phyloP scores from a whole-genome alignment of 2,329 filamentous ascomycete species.

The Fusarium neocosmosporiellum region DNA sequence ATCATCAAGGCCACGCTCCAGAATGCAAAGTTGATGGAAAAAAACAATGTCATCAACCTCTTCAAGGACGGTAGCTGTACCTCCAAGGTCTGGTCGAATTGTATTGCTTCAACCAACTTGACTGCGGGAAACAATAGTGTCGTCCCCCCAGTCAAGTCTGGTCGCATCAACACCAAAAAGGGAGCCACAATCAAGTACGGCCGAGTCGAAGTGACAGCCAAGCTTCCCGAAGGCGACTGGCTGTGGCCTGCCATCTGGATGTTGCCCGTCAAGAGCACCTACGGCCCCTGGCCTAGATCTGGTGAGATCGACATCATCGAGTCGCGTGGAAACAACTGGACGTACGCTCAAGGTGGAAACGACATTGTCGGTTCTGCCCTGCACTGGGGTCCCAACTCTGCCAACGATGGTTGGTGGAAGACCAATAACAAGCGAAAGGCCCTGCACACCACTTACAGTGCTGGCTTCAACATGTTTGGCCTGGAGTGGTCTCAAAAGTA shows the following conservation, averaged over 20 bases:
- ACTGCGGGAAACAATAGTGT: slow-evolving; percentile 77
- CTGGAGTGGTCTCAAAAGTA: slow-evolving; percentile 91
- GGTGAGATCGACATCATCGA: slow-evolving; percentile 89
- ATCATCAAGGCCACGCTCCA: slow-evolving; percentile 83
- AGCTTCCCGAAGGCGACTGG: slow-evolving; percentile 83
- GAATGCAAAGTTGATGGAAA: slow-evolving; percentile 72
- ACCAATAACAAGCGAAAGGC: slow-evolving; percentile 82
- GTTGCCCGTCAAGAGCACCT: slow-evolving; percentile 78
- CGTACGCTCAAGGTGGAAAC: slow-evolving; percentile 81
- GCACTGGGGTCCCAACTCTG: slow-evolving; percentile 81
- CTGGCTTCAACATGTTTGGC: slow-evolving; percentile 79
- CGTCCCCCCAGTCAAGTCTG: slow-evolving; percentile 81
- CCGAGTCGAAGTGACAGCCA: slow-evolving; percentile 82
- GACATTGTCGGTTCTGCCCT: slow-evolving; percentile 83
- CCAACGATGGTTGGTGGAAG: slow-evolving; percentile 83
- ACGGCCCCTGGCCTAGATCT: slow-evolving; percentile 81
- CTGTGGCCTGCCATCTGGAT: slow-evolving; percentile 95
- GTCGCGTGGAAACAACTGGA: slow-evolving; percentile 84
- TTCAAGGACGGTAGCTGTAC: slow-evolving; percentile 75
- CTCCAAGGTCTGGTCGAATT: slow-evolving; percentile 65
- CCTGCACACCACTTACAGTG: slow-evolving; percentile 78
- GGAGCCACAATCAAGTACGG: slow-evolving; percentile 82
- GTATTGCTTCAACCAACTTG: slow-evolving; percentile 78
- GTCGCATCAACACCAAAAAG: slow-evolving; percentile 79
- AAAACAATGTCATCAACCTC: slow-evolving; percentile 76